Conservation (phyloP, 495 filamentous ascomycete genomes). For the Lophiotrema nucula region DNA sequence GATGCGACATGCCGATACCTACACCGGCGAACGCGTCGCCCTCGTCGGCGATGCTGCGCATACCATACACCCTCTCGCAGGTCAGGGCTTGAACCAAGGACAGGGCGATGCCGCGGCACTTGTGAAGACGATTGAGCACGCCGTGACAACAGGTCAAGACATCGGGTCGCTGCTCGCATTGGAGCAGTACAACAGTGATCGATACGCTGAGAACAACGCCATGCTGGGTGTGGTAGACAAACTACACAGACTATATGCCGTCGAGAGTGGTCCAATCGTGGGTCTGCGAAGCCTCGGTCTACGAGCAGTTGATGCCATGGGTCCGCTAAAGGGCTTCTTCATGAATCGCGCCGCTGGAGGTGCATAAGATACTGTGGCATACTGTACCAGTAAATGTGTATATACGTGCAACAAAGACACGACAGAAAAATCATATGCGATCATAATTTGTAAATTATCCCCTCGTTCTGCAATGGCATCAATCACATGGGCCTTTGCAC, state of each 20-base stretch:
- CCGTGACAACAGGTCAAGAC: slow-evolving; percentile 80
- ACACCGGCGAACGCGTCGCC: slow-evolving; percentile 82
- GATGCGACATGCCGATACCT: slow-evolving; percentile 87
- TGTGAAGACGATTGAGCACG: slow-evolving; percentile 67
- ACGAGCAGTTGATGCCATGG: slow-evolving; percentile 70
- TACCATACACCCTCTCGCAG: slow-evolving; percentile 89
- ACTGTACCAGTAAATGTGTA: background rate
- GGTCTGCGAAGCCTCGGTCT: slow-evolving; percentile 75
- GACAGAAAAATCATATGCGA: too few species aligned
- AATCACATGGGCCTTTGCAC: too few species aligned
- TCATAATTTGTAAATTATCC: too few species aligned
- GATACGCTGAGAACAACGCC: slow-evolving; percentile 79
- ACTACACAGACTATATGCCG: slow-evolving; percentile 86
- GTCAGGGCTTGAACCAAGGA: slow-evolving; percentile 92
- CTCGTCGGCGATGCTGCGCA: slow-evolving; percentile 94
- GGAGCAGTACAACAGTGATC: slow-evolving; percentile 73
- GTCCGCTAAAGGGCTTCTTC: slow-evolving; percentile 75
- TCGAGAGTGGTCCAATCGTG: slow-evolving; percentile 71
- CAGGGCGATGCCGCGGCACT: slow-evolving; percentile 81
- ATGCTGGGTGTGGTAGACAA: slow-evolving; percentile 89
- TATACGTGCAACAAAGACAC: slow-evolving; percentile 17
- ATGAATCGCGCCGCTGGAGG: slow-evolving; percentile 84
- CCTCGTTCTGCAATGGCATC: too few species aligned
- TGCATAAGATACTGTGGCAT: slow-evolving; percentile 15
- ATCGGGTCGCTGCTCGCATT: slow-evolving; percentile 64